Conservation (phyloP, 1,284 basidiomycete species). For the Boletus albobrunnescens region DNA sequence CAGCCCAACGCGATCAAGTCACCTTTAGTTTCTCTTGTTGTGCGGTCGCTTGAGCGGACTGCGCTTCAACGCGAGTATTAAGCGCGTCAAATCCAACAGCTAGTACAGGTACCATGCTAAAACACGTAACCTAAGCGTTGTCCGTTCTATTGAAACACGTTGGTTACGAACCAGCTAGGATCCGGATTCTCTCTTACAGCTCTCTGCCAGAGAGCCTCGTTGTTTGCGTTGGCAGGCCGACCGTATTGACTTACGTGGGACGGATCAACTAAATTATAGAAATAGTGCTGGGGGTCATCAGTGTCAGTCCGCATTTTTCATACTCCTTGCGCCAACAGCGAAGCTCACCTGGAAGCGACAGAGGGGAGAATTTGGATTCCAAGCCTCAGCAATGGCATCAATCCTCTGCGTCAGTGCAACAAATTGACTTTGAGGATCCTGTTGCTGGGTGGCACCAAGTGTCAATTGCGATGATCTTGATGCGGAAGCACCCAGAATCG, state of each 20-base stretch:
- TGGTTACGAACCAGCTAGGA: slow-evolving; percentile 58
- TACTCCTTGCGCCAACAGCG: background rate
- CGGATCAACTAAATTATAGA: slow-evolving; percentile 85
- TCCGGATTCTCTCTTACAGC: slow-evolving; percentile 82
- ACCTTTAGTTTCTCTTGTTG: slow-evolving; percentile 73
- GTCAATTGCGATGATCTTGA: slow-evolving; percentile 26
- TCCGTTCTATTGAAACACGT: background rate
- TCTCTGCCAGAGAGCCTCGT: slow-evolving; percentile 77
- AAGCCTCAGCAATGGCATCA: slow-evolving; percentile 63
- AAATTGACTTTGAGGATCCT: slow-evolving; percentile 61
- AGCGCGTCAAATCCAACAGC: slow-evolving; percentile 83
- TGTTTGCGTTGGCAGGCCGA: slow-evolving; percentile 68
- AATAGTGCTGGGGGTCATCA: slow-evolving; percentile 55
- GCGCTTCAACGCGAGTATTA: slow-evolving; percentile 76
- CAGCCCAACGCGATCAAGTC: background rate
- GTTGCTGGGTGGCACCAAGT: slow-evolving; percentile 38
- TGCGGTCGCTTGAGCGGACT: slow-evolving; percentile 62
- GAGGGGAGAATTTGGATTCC: slow-evolving; percentile 65
- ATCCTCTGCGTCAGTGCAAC: slow-evolving; percentile 58
- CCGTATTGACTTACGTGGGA: slow-evolving; percentile 66
- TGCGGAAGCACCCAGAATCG: slow-evolving; percentile 19
- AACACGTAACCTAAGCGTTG: slow-evolving; percentile 12
- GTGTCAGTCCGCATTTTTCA: slow-evolving; percentile 4
- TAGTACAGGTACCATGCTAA: slow-evolving; percentile 77
- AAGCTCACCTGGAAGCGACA: slow-evolving; percentile 77